phyloP scores from a whole-genome alignment of 352 stramenopile species.

The Pythium brassicae region DNA sequence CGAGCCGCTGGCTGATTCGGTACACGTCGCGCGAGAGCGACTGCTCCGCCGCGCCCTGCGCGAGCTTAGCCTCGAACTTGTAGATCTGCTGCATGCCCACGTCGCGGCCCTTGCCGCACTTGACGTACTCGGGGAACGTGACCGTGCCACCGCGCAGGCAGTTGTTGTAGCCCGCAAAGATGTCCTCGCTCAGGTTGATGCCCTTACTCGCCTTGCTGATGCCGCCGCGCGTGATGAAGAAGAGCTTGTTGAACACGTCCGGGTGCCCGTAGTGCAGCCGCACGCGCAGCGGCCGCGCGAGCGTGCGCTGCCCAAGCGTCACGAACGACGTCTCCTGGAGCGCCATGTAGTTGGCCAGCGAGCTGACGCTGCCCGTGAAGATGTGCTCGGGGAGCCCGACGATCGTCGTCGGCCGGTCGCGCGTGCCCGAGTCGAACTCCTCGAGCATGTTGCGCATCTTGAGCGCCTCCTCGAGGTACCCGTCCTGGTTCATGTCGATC shows the following conservation, averaged over 20 bases:
- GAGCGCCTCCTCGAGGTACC: conserved; percentile 97
- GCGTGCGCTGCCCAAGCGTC: conserved; percentile 95
- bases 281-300: conserved; percentile 94
- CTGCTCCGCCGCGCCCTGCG: conserved; percentile 96
- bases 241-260: conserved; percentile 99
- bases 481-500: conserved; percentile 99
- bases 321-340: conserved; percentile 99
- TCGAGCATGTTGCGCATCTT: conserved; percentile 99
- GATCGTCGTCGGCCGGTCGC: conserved; percentile 89
- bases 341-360: conserved; percentile 99
- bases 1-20: conserved; percentile 94
- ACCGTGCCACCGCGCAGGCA: conserved; percentile 95
- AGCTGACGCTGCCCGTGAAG: conserved; percentile 98
- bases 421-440: conserved; percentile 91
- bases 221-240: conserved; percentile 98
- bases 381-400: conserved; percentile 99
- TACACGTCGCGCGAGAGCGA: conserved; percentile 98
- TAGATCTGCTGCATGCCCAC: conserved; percentile 99
- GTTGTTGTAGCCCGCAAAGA: conserved; percentile 99
- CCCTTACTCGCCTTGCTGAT: conserved; percentile 98
- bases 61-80: conserved; percentile 99
- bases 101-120: conserved; percentile 98
- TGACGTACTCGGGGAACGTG: conserved; percentile 98
- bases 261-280: conserved; percentile 98
- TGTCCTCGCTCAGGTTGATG: conserved; percentile 99